Evolutionary conservation across 176 grass and related monocot genomes (phyloP), one percentile per base, ranked within the genome.

Genomic region (Themeda triandra): DNA sequence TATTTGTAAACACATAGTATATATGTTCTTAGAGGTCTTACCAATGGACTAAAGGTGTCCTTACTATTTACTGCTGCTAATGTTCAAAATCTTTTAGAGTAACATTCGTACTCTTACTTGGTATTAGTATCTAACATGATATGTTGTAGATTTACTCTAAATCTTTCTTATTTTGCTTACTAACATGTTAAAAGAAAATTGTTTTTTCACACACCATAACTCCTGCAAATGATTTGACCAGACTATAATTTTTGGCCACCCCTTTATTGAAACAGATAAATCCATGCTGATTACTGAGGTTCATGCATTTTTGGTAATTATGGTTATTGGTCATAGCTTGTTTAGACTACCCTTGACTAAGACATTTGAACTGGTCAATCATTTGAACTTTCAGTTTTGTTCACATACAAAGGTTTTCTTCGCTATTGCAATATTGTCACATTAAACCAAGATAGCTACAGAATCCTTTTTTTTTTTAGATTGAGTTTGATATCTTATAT

Each of bases 291-390:
- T 75, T 75, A 25, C 13, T 11, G 17, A 46, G 46, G 24, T 31
- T 40, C 48, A 85, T 23, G 12, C 74, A 58, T 81, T 89, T 85
- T 53, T 89, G 37, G 29, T 62, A 75, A 48, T 59, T 14, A 67
- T 36, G 10, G 10, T 45, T 48, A 24, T 56, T 23, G 5, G 24
- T 31, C 18, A 30, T 77, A n/a, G 54, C 32, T 23, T 63, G 18
- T 33, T 80, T 69, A 59, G 60, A 37, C 59, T 60, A 32, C 66
- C 49, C 21, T 69, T 85, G 78, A 82, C 5, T 11, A 59, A 71
- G 77, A 82, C 71, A 62, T 49, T 65, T 77, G 71, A 89, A 82
- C 78, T 42, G 37, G 13, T 30, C 30, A 71, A 53, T 62, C 4
- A 72, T 71, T 78, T 30, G 17, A 70, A 66, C 73, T 31, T 63